Evolutionary conservation across 768 basidiomycete genomes (phyloP).

Genomic region (Rhodosporidiobolus odoratus): DNA sequence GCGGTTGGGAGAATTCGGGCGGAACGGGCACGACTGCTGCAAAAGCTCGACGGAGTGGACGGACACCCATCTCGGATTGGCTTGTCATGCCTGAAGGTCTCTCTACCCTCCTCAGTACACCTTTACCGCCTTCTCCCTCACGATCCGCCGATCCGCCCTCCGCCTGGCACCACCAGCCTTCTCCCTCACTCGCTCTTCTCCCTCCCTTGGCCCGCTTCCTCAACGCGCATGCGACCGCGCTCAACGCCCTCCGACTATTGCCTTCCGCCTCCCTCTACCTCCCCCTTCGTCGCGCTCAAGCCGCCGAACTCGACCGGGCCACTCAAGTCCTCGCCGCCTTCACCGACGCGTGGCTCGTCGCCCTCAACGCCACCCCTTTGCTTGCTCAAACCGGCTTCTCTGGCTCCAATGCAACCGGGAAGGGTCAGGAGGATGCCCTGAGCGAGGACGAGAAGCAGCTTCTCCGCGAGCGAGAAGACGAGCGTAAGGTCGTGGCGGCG

Average conservation of each 20-base stretch:
- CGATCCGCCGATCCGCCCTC: background rate
- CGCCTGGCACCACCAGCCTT: conserved; percentile 26
- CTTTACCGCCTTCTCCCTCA: conserved; percentile 2
- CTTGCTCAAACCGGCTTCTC: background rate
- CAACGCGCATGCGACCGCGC: conserved; percentile 31
- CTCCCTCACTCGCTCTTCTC: conserved; percentile 15
- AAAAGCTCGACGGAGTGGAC: background rate
- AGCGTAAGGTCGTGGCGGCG: conserved; percentile 11
- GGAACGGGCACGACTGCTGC: background rate
- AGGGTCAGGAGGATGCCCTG: background rate
- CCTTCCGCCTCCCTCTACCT: conserved; percentile 19
- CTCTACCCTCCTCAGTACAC: conserved; percentile 4
- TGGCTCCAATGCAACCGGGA: background rate
- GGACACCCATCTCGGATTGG: conserved; percentile 26
- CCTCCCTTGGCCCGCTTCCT: conserved; percentile 36
- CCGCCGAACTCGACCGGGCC: conserved; percentile 30
- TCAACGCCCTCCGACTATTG: conserved; percentile 35
- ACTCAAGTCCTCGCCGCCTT: conserved; percentile 34
- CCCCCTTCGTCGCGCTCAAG: conserved; percentile 2
- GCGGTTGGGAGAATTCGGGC: conserved; percentile 27
- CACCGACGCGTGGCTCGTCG: conserved; percentile 30
- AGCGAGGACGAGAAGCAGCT: conserved; percentile 5
- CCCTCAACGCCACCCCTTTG: conserved; percentile 5
- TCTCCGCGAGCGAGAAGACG: conserved; percentile 7
- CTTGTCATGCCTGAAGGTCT: conserved; percentile 34